Percentiles rank a stretch among this genome's conserved stretches.
Conservation (phyloP, 495 filamentous ascomycete species). For the Aspergillus homomorphus region DNA sequence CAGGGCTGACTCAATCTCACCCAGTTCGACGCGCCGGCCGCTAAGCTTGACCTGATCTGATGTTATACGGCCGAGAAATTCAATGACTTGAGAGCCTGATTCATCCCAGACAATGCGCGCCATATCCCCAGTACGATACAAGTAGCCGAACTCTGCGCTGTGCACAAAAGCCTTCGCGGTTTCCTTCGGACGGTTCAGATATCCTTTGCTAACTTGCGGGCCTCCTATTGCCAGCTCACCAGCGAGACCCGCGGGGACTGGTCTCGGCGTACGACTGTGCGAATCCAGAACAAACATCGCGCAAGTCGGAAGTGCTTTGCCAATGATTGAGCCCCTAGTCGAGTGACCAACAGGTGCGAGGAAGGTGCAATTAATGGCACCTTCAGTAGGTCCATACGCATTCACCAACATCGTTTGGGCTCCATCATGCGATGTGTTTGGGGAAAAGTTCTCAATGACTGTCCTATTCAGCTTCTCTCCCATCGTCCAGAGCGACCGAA, state of each 20-base stretch:
- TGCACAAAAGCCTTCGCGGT: constrained; percentile 39
- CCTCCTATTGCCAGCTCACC: constrained; percentile 49
- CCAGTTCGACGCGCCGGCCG: constrained; percentile 85
- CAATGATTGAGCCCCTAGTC: constrained; percentile 35
- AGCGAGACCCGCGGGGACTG: constrained; percentile 36
- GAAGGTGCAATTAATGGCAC: constrained; percentile 30
- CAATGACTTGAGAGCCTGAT: constrained; percentile 34
- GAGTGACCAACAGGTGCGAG: constrained; percentile 24
- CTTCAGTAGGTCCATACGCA: constrained; percentile 36
- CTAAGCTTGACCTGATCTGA: constrained; percentile 89
- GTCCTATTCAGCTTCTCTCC: constrained; percentile 33
- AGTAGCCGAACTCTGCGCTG: constrained; percentile 31
- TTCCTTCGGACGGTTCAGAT: constrained; percentile 40
- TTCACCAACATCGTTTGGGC: constrained; percentile 25
- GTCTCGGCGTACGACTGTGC: constrained; percentile 22
- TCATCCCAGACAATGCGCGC: constrained; percentile 49
- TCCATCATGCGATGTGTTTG: background rate
- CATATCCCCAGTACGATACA: constrained; percentile 78
- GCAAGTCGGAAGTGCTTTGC: constrained; percentile 28
- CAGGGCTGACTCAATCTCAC: constrained; percentile 66
- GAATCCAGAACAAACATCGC: constrained; percentile 30
- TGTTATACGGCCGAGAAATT: constrained; percentile 66
- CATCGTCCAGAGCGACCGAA: constrained; percentile 31
- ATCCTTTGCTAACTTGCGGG: constrained; percentile 44
- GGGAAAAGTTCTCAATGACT: constrained; percentile 28